phyloP scores from a whole-genome alignment of 2,329 filamentous ascomycete species.

The Nemania abortiva region DNA sequence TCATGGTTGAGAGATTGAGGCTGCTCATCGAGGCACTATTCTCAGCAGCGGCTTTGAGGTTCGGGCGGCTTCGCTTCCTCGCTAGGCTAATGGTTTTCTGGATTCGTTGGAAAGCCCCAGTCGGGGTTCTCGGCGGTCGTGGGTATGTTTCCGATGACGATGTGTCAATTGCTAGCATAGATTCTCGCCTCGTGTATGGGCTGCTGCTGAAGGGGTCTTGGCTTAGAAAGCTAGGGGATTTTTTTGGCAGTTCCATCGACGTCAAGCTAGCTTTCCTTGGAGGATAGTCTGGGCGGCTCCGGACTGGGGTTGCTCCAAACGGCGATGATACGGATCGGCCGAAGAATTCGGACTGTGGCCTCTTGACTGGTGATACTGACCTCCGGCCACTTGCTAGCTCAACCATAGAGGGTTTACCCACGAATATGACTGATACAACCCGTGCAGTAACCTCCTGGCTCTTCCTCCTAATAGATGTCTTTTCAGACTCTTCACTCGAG shows the following conservation, averaged over 20 bases:
- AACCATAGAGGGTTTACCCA: conserved; percentile 70
- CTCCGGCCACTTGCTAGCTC: conserved; percentile 59
- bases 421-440: conserved; percentile 69
- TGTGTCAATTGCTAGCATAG: conserved; percentile 42
- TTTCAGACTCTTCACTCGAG: conserved; percentile 53
- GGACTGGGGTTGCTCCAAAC: conserved; percentile 47
- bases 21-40: conserved; percentile 49
- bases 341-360: conserved; percentile 46
- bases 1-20: conserved; percentile 39
- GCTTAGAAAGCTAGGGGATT: conserved; percentile 63
- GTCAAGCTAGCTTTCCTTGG: conserved; percentile 60
- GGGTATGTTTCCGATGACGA: conserved; percentile 47
- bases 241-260: conserved; percentile 50
- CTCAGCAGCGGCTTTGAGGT: conserved; percentile 53
- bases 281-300: conserved; percentile 50
- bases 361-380: conserved; percentile 58
- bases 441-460: conserved; percentile 69
- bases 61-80: conserved; percentile 66
- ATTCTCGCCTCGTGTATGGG: conserved; percentile 52
- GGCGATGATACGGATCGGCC: conserved; percentile 39
- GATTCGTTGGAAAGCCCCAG: conserved; percentile 62
- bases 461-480: conserved; percentile 49
- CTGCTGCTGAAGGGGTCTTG: conserved; percentile 65
- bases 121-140: conserved; percentile 59
- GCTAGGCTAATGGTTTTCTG: conserved; percentile 65